Percentiles rank a stretch among this genome's conserved stretches.
Evolutionary conservation across 768 basidiomycete species (phyloP).

Genomic region (Mrakia blollopis): DNA sequence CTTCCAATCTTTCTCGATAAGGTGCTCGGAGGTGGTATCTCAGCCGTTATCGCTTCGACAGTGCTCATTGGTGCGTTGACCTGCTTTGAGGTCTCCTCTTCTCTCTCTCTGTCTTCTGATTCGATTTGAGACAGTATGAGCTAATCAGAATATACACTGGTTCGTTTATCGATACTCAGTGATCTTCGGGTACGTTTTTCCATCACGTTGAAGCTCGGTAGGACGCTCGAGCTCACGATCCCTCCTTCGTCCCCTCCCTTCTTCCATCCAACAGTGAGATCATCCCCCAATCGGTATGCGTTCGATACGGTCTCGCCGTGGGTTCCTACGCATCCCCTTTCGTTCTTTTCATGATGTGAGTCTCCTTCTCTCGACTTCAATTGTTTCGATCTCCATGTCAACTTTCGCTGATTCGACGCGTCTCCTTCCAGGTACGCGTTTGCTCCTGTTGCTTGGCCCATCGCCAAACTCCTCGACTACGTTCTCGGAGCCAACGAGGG

Average conservation of each 20-base stretch:
- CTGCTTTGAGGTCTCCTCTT: too few relatives aligned
- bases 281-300: conserved; percentile 52
- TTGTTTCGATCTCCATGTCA: background rate
- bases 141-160: too few relatives aligned
- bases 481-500: conserved; percentile 69
- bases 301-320: conserved; percentile 70
- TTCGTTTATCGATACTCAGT: background rate
- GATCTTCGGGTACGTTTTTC: conserved; percentile 37
- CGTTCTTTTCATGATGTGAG: conserved; percentile 50
- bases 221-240: too few relatives aligned
- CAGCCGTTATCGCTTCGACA: conserved; percentile 46
- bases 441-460: conserved; percentile 67
- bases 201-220: conserved; percentile 46
- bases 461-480: conserved; percentile 67
- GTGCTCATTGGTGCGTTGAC: conserved; percentile 29
- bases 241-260: background rate
- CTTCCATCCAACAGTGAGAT: conserved; percentile 14
- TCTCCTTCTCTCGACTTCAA: background rate
- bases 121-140: too few relatives aligned
- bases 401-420: background rate
- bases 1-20: conserved; percentile 49
- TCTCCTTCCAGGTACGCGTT: conserved; percentile 11
- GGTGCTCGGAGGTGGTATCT: conserved; percentile 49
- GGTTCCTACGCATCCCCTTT: conserved; percentile 73
- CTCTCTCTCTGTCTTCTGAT: too few relatives aligned